Evolutionary conservation across 768 basidiomycete genomes (phyloP).

Genomic region (Boletus reticuloceps): DNA sequence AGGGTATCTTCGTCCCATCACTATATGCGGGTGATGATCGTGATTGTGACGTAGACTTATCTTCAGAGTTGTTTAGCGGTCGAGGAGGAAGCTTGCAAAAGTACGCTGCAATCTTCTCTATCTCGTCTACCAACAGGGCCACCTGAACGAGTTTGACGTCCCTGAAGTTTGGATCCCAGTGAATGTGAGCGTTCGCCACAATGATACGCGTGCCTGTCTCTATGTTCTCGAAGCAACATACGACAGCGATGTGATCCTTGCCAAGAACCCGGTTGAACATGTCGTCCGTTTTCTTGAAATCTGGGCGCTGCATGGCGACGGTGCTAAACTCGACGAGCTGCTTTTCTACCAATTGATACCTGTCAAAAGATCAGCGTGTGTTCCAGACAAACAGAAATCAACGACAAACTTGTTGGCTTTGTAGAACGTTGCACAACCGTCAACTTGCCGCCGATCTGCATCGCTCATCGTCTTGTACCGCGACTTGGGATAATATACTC

Average conservation of each 20-base stretch:
- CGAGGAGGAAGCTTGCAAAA: constrained; percentile 83
- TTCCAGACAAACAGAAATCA: constrained; percentile 1
- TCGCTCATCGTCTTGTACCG: constrained; percentile 92
- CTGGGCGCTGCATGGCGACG: constrained; percentile 87
- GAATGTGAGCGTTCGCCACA: constrained; percentile 87
- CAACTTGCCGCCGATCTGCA: constrained; percentile 81
- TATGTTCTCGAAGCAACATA: constrained; percentile 83
- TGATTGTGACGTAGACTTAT: constrained; percentile 25
- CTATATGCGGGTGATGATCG: constrained; percentile 67
- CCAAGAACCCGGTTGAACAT: constrained; percentile 99
- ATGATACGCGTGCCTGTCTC: constrained; percentile 85
- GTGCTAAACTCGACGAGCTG: constrained; percentile 92
- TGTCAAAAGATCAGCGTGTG: constrained; percentile 30
- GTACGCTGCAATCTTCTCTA: constrained; percentile 82
- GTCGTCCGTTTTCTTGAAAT: constrained; percentile 97
- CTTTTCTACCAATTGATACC: constrained; percentile 91
- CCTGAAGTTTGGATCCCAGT: constrained; percentile 88
- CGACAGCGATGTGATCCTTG: constrained; percentile 89
- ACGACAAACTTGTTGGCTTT: constrained; percentile 76
- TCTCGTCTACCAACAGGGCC: constrained; percentile 89
- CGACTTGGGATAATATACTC: constrained; percentile 89
- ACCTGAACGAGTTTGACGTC: constrained; percentile 98
- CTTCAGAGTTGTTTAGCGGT: constrained; percentile 38
- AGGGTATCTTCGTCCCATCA: constrained; percentile 86
- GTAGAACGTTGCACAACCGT: constrained; percentile 97